Conservation (phyloP, 805 yeast species). For the Candida sphagnicola region DNA sequence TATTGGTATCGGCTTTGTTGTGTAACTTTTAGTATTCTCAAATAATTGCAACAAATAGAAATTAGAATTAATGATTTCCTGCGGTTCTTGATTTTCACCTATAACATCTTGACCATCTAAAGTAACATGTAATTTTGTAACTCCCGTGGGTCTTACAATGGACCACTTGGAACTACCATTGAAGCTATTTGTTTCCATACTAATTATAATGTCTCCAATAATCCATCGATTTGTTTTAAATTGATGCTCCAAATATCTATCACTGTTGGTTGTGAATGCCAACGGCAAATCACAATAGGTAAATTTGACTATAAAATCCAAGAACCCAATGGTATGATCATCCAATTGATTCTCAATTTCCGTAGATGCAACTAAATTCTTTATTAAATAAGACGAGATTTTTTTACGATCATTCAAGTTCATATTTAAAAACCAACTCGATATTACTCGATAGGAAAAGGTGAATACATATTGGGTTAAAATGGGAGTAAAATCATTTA, state of each 20-base stretch:
- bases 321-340: conserved; percentile 55
- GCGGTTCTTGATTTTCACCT: background rate
- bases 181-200: conserved; percentile 48
- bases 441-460: conserved; percentile 64
- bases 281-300: conserved; percentile 62
- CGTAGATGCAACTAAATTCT: conserved; percentile 43
- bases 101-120: conserved; percentile 26
- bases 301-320: conserved; percentile 67
- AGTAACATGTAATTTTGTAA: conserved; percentile 41
- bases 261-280: conserved; percentile 29
- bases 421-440: conserved; percentile 69
- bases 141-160: conserved; percentile 67
- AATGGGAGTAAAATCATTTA: conserved; percentile 42
- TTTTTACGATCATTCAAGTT: conserved; percentile 53
- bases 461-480: conserved; percentile 58
- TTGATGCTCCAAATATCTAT: conserved; percentile 10
- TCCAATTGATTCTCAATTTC: conserved; percentile 27
- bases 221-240: conserved; percentile 48
- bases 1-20: conserved; percentile 46
- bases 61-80: conserved; percentile 28
- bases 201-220: conserved; percentile 52
- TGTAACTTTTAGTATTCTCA: conserved; percentile 34
- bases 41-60: conserved; percentile 50
- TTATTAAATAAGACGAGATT: conserved; percentile 59
- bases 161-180: conserved; percentile 51